These are phyloP conservation scores for Parmales sp. DNA, from an alignment of 108 stramenopile species.

Conservation along the genomic window DNA sequence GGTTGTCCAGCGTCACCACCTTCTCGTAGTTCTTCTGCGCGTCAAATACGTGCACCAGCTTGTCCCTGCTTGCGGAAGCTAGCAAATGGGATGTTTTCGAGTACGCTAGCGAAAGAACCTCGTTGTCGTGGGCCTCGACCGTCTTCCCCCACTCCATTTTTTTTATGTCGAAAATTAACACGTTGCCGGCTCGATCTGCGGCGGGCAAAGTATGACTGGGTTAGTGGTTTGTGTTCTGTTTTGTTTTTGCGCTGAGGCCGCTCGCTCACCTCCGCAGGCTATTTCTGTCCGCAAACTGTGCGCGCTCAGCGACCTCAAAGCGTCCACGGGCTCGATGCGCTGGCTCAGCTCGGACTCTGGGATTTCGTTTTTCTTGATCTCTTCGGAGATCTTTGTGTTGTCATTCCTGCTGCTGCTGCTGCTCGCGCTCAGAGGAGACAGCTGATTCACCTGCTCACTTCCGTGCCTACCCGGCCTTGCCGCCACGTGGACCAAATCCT, in stretches of 20 bases:
- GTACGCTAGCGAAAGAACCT: neutral
- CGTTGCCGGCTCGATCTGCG: neutral
- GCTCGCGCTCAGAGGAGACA: too few species aligned
- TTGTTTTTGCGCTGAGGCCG: too few species aligned
- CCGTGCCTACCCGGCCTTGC: neutral
- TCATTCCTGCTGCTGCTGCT: too few species aligned
- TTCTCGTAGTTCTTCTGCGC: neutral
- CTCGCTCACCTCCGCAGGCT: neutral
- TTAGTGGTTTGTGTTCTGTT: too few species aligned
- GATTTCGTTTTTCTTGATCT: too few species aligned
- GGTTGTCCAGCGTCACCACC: neutral
- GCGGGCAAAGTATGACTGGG: too few species aligned
- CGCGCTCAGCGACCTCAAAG: neutral
- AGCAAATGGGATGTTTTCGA: neutral
- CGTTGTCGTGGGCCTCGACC: conserved; percentile 11
- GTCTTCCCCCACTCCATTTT: neutral
- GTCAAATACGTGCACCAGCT: conserved; percentile 4
- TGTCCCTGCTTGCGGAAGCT: neutral
- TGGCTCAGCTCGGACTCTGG: too few species aligned
- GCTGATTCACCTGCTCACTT: too few species aligned
- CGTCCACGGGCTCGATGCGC: too few species aligned
- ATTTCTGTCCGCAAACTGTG: neutral
- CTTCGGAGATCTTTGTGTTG: too few species aligned
- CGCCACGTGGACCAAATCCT: neutral
- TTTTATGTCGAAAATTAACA: conserved; percentile 7